Base-by-base conservation (phyloP, 208 protist species). In the Acanthamoeba polyphaga region DNA sequence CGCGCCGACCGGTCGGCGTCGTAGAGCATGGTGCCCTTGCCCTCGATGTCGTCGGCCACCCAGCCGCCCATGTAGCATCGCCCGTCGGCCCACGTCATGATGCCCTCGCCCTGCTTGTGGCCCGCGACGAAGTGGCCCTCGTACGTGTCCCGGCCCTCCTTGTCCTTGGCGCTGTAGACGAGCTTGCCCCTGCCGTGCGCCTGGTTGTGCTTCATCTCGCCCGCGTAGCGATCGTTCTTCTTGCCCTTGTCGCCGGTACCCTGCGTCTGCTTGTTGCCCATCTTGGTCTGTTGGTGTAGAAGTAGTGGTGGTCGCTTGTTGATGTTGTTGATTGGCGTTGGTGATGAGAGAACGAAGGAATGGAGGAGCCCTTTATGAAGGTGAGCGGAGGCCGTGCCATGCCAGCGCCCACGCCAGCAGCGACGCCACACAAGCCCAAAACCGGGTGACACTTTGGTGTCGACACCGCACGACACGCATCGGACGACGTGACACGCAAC, bases 211-310 rank as follows among this genome's bases (percentile, higher is more conserved):
- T 91, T 91, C 29, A 91, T 34, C 29, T 91, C 85, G 32, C 85
- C 85, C 32, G 34, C n/a, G 85, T 91, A 91, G 38, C 29, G 60
- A n/a, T 62, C 85, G 60, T 38, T 17, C 85, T 91, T 91, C 38
- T 38, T 38, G 53, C 60, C 34, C 38, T n/a, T 34, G 13, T 38
- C 43, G 53, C 43, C 22, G 12, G 24, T 60, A 58, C 24, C 19
- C 19, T 12, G 43, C 55, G 1, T 32, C 13, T 91, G 46, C 62
- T 91, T 66, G 46, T 91, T 72, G 46, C 43, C 43, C 46, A 85
- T 85, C 27, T 49, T 29, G 27, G 43, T 32, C 1, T 58, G 34
- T 85, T 51, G 1, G 49, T 85, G 34, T 19, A 3, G 7, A 2
- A 29, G 76, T 60, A 1, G 32, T 43, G 12, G 0, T 46, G 12